phyloP scores from a whole-genome alignment of 1,284 basidiomycete species.

The Kwoniella shivajii region DNA sequence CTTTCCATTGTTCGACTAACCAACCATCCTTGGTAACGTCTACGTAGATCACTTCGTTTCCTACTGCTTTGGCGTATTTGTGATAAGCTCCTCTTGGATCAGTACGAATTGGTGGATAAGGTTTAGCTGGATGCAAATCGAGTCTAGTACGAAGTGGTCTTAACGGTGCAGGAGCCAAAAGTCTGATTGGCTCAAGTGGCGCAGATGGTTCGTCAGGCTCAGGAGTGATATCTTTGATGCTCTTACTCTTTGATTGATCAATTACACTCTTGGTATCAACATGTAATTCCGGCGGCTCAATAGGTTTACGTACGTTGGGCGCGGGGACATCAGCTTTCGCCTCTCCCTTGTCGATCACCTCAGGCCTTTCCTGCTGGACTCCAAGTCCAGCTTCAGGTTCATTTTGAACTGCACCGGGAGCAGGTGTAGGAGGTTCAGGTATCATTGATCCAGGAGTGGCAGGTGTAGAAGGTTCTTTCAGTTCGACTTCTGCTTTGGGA shows the following conservation, averaged over 20 bases:
- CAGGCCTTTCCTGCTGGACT: constrained; percentile 1
- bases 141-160: constrained; percentile 27
- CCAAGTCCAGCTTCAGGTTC: neutral
- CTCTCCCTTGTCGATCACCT: neutral
- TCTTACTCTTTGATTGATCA: neutral
- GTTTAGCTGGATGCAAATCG: constrained; percentile 26
- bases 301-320: no score
- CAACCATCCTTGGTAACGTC: constrained; percentile 45
- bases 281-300: neutral
- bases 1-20: constrained; percentile 40
- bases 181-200: constrained; percentile 21
- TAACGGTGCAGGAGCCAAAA: constrained; percentile 31
- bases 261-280: neutral
- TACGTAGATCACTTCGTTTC: constrained; percentile 27
- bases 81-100: constrained; percentile 44
- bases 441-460: constrained; percentile 22
- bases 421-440: constrained; percentile 31
- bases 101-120: constrained; percentile 37
- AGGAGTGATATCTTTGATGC: constrained; percentile 6
- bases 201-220: constrained; percentile 8
- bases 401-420: constrained; percentile 1
- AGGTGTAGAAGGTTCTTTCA: constrained; percentile 6
- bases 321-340: no score
- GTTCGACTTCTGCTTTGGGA: neutral
- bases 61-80: constrained; percentile 36